Conservation (phyloP, 352 stramenopile species). For the Plasmopara viticola region DNA sequence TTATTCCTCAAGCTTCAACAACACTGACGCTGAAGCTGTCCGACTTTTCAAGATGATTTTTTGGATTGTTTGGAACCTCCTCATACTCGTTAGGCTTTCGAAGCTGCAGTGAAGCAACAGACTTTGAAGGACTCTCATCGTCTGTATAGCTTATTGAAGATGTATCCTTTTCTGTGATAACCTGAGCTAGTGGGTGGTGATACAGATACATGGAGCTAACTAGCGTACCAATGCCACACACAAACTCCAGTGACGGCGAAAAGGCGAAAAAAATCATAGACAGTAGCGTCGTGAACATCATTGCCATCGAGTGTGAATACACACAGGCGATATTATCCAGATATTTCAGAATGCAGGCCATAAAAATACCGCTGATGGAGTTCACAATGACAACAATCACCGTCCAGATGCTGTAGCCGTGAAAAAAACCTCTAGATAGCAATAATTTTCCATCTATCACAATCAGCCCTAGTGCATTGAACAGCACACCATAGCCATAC, state of each 20-base stretch:
- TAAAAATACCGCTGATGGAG: conserved; percentile 58
- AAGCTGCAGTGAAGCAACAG: conserved; percentile 8
- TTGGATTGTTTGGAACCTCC: conserved; percentile 5
- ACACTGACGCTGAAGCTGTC: too few species aligned
- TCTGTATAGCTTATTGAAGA: conserved; percentile 9
- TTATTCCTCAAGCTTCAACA: too few species aligned
- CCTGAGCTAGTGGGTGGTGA: conserved; percentile 45
- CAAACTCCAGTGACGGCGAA: conserved; percentile 75
- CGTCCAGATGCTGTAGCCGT: conserved; percentile 75
- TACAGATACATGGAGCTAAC: conserved; percentile 87
- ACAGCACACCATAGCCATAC: conserved; percentile 69
- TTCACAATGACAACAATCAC: conserved; percentile 68
- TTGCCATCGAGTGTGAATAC: conserved; percentile 78
- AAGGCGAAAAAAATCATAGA: conserved; percentile 85
- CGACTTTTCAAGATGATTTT: too few species aligned
- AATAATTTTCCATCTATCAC: conserved; percentile 27
- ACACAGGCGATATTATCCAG: conserved; percentile 85
- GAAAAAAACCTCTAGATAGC: conserved; percentile 48
- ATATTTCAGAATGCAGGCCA: conserved; percentile 84
- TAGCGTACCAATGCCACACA: conserved; percentile 63
- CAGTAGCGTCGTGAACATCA: conserved; percentile 84
- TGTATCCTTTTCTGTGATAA: conserved; percentile 1
- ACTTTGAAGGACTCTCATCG: background rate
- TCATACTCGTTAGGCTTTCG: conserved; percentile 11
- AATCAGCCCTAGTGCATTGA: conserved; percentile 58